Percentiles rank a stretch among this genome's conserved stretches.
phyloP scores from a whole-genome alignment of 1,284 basidiomycete species.

The Phylloporus sp. region DNA sequence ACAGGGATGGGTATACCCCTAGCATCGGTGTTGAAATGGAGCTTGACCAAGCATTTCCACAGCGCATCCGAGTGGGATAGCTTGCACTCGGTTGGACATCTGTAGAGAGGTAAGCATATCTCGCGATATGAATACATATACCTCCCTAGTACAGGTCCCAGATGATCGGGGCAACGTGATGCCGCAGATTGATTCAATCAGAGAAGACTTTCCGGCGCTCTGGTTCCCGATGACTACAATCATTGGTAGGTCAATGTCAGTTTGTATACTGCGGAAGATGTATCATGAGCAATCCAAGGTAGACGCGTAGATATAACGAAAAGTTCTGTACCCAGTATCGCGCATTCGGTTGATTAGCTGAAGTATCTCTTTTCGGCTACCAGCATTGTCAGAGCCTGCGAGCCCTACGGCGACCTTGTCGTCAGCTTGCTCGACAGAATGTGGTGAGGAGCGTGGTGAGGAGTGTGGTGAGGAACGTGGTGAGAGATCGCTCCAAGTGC shows the following conservation, averaged over 20 bases:
- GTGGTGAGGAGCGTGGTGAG: neutral
- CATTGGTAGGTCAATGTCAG: conserved; percentile 73
- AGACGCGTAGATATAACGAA: neutral
- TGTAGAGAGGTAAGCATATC: conserved; percentile 33
- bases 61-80: conserved; percentile 52
- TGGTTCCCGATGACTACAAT: conserved; percentile 75
- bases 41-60: conserved; percentile 70
- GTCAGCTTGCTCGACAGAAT: neutral
- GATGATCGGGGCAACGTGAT: conserved; percentile 71
- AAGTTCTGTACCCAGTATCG: conserved; percentile 56
- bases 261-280: conserved; percentile 55
- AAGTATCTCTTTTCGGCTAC: conserved; percentile 52
- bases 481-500: neutral
- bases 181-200: conserved; percentile 79
- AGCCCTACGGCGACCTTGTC: conserved; percentile 50
- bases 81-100: conserved; percentile 78
- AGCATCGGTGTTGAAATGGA: conserved; percentile 60
- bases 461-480: neutral
- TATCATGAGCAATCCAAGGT: neutral
- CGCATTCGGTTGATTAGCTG: conserved; percentile 62
- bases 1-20: conserved; percentile 51
- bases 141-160: conserved; percentile 71
- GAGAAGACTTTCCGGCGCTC: conserved; percentile 76
- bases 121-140: neutral
- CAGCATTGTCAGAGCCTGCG: conserved; percentile 48